phyloP scores from a whole-genome alignment of 306 rosid species.

The Cajanus cajan region DNA sequence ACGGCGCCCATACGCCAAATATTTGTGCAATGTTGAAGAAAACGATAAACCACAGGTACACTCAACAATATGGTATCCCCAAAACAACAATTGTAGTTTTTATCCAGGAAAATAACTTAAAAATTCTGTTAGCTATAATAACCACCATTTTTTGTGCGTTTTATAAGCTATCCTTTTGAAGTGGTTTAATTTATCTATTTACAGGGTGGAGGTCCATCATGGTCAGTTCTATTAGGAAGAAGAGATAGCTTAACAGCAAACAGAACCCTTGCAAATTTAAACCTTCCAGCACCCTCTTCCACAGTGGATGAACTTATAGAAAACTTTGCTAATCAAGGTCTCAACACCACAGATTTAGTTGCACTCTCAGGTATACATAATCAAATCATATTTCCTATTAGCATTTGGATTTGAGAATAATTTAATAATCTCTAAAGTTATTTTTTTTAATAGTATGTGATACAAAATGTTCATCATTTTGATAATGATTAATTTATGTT shows the following conservation, averaged over 20 bases:
- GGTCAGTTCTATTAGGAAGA: conserved; percentile 51
- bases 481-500: too few relatives aligned
- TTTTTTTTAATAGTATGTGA: too few relatives aligned
- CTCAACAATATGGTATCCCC: not conserved
- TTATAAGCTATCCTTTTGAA: not conserved
- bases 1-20: not conserved
- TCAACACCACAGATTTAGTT: conserved; percentile 52
- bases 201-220: conserved; percentile 45
- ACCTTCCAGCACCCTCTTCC: conserved; percentile 39
- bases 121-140: not conserved
- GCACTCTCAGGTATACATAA: conserved; percentile 46
- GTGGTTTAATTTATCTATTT: not conserved
- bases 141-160: not conserved
- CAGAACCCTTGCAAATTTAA: conserved; percentile 15
- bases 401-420: too few relatives aligned
- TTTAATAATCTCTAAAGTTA: too few relatives aligned
- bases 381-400: not conserved
- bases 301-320: conserved; percentile 11
- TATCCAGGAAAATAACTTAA: not conserved
- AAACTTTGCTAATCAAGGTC: conserved; percentile 32
- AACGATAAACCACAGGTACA: not conserved
- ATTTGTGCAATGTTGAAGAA: not conserved
- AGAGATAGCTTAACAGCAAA: conserved; percentile 54
- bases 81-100: not conserved
- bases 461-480: too few relatives aligned